These are phyloP conservation scores for Trichoderma gamsii DNA, from an alignment of 495 filamentous ascomycete genomes.

Conservation along the genomic window DNA sequence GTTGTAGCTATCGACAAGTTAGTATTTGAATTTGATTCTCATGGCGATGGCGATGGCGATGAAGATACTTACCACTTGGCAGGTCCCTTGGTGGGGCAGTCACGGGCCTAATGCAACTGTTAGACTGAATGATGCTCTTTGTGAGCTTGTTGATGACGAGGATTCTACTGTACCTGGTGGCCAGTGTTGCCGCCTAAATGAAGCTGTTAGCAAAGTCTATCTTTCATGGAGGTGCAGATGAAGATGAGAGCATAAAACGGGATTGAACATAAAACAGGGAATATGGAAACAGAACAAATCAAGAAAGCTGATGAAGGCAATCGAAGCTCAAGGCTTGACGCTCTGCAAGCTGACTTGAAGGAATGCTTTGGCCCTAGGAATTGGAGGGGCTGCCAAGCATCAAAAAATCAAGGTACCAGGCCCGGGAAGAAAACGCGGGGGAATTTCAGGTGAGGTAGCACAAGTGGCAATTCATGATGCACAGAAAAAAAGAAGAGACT, in stretches of 20 bases:
- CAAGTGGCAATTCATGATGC: conserved; percentile 11
- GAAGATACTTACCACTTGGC: conserved; percentile 57
- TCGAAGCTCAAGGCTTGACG: not conserved
- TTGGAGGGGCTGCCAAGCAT: not conserved
- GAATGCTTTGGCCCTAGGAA: not conserved
- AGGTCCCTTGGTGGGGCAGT: conserved; percentile 89
- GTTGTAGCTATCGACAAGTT: conserved; percentile 40
- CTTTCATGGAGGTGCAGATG: not conserved
- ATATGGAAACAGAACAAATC: not conserved
- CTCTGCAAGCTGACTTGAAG: not conserved
- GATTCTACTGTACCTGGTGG: conserved; percentile 52
- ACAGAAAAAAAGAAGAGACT: not conserved
- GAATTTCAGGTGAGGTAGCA: conserved; percentile 2
- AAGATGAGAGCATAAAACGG: not conserved
- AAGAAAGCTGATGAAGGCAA: not conserved
- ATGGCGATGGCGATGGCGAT: conserved; percentile 38
- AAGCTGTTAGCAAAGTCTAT: not conserved
- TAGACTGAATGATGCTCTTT: not conserved
- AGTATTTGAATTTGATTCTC: conserved; percentile 21
- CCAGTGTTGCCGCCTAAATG: conserved; percentile 63
- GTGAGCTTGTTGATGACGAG: not conserved
- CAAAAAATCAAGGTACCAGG: conserved; percentile 4
- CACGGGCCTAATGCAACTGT: conserved; percentile 58
- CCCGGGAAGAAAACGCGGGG: not conserved
- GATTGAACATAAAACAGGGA: not conserved